Conservation (phyloP, 805 yeast genomes). For the Metschnikowia similis region DNA sequence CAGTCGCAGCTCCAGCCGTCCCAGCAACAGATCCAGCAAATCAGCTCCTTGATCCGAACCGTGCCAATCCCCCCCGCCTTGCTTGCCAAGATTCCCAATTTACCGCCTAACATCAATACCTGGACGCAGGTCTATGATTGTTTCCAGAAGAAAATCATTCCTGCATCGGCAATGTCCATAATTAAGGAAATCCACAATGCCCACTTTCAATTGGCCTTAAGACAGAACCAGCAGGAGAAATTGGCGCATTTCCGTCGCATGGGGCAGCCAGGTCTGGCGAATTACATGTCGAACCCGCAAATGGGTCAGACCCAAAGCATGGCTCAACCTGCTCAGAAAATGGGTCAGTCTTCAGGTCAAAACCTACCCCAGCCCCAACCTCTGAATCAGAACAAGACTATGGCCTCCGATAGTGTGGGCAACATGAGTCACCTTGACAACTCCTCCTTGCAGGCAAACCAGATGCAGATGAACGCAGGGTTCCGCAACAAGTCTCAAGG, state of each 20-base stretch:
- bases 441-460: slow-evolving; percentile 5
- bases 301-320: background rate
- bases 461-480: slow-evolving; percentile 8
- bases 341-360: background rate
- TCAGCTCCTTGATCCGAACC: slow-evolving; percentile 47
- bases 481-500: slow-evolving; percentile 7
- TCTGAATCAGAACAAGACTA: slow-evolving; percentile 8
- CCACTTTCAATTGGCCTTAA: slow-evolving; percentile 56
- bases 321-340: background rate
- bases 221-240: slow-evolving; percentile 46
- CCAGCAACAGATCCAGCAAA: slow-evolving; percentile 35
- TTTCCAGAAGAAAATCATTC: slow-evolving; percentile 53
- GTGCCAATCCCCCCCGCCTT: slow-evolving; percentile 70
- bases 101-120: slow-evolving; percentile 74
- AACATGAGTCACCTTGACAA: slow-evolving; percentile 10
- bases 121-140: slow-evolving; percentile 77
- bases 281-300: background rate
- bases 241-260: slow-evolving; percentile 18
- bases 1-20: slow-evolving; percentile 14
- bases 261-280: slow-evolving; percentile 2
- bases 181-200: slow-evolving; percentile 65
- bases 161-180: slow-evolving; percentile 52
- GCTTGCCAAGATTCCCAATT: slow-evolving; percentile 61
- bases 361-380: background rate
- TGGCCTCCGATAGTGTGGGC: slow-evolving; percentile 11